Base-by-base conservation (phyloP, 2,329 filamentous ascomycete species). In the Orbilia blumenaviensis region DNA sequence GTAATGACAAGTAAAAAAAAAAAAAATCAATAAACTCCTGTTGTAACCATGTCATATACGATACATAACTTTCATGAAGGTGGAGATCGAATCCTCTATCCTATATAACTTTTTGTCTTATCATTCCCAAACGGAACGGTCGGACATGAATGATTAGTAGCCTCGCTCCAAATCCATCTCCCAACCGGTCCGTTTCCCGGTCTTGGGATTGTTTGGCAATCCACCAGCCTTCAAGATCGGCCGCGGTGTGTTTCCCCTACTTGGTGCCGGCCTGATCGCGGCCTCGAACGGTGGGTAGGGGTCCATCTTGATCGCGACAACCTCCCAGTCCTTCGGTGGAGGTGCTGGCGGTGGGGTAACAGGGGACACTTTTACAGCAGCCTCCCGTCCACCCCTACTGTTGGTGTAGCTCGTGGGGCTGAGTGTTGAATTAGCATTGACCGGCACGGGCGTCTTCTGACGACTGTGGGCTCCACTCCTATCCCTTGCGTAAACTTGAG, bases 321-420 rank as follows among this genome's bases (percentile, higher is more conserved):
- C 64, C 32, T 60, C 72, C 64, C 64, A 76, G 46, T 76, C 72
- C 50, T 76, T 76, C 34, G 72, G 72, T 34, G 72, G 72, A 12
- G 48, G 46, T 18, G 64, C 64, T 36, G 72, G 72, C 5, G 58
- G 42, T 9, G 66, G 42, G 41, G 46, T 52, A 25, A 48, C 21
- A 25, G 50, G 29, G 32, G 25, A 42, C 1, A 8, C 29, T 2
- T 32, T 54, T 34, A n/a, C 29, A 18, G n/a, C n/a, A n/a, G 18
- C 52, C 6, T 56, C 52, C 52, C 52, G 12, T 38, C 52, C 32
- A 23, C 52, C 52, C 48, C 29, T 54, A 18, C n/a, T 56, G 52
- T 36, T 56, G 52, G 18, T 56, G 52, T 56, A 56, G 25, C 2
- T 38, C 18, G 52, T 56, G 52, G 52, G 52, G 52, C 52, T 36